Conservation (phyloP, 192 early-diverging fungal species). For the Anaeromyces robustus region DNA sequence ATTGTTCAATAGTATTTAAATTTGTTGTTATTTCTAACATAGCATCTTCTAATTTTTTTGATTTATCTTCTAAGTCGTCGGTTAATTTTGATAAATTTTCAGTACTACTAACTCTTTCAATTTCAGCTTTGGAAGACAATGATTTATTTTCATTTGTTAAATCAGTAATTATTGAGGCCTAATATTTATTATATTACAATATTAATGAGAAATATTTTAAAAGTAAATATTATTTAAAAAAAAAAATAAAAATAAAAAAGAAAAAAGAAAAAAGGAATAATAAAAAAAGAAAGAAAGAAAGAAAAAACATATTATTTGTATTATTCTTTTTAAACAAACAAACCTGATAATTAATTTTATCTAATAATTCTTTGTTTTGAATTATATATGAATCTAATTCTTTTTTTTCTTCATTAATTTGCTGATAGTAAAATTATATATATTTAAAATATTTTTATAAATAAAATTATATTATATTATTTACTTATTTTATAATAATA, state of each 20-base stretch:
- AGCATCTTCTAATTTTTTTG: not conserved
- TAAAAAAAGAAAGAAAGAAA: too few relatives aligned
- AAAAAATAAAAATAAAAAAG: too few relatives aligned
- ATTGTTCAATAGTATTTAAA: not conserved
- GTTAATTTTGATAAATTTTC: not conserved
- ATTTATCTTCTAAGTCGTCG: not conserved
- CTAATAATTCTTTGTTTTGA: not conserved
- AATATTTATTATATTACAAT: not conserved
- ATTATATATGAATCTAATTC: not conserved
- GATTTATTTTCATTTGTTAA: not conserved
- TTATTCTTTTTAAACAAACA: too few relatives aligned
- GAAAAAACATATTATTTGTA: too few relatives aligned
- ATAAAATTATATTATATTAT: too few relatives aligned
- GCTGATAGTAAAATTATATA: not conserved
- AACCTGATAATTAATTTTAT: not conserved
- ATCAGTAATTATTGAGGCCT: not conserved
- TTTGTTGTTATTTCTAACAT: not conserved
- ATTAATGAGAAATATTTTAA: too few relatives aligned
- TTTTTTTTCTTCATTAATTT: not conserved
- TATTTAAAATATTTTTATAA: too few relatives aligned
- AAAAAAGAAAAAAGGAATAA: too few relatives aligned
- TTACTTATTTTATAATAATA: too few relatives aligned
- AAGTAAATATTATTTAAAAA: too few relatives aligned
- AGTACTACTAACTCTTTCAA: not conserved
- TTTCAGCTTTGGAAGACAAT: not conserved